Percentiles rank a stretch among this genome's conserved stretches.
phyloP scores from a whole-genome alignment of 495 filamentous ascomycete genomes.

The Neurospora intermedia region DNA sequence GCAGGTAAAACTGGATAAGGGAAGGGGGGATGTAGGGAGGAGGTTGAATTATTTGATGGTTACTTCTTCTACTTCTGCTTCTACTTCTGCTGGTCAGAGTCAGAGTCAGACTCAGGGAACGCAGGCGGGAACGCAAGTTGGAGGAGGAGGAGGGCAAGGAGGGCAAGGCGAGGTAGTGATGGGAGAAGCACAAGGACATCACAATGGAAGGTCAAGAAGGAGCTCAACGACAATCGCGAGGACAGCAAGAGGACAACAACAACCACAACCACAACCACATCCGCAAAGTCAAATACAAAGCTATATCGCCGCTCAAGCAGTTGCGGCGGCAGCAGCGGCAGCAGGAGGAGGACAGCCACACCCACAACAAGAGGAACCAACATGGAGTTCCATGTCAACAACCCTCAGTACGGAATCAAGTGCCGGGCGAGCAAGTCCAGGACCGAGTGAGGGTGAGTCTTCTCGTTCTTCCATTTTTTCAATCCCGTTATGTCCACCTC shows the following conservation, averaged over 20 bases:
- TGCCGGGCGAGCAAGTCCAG: background rate
- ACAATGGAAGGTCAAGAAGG: background rate
- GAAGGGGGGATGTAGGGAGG: background rate
- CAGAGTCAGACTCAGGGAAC: background rate
- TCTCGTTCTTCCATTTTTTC: no score
- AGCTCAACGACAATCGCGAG: background rate
- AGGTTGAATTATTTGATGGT: background rate
- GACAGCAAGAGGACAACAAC: background rate
- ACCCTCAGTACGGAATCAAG: background rate
- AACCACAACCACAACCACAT: background rate
- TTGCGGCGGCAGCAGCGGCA: background rate
- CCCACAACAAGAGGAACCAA: background rate
- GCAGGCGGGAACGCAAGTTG: background rate
- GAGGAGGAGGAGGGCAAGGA: background rate
- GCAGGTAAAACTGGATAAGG: background rate
- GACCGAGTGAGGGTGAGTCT: background rate
- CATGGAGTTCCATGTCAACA: background rate
- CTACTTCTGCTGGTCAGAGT: background rate
- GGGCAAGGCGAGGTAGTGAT: background rate
- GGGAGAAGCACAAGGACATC: background rate
- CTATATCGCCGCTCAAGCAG: background rate
- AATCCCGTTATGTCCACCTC: no score
- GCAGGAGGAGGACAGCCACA: background rate
- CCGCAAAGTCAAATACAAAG: background rate
- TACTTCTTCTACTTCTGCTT: background rate